Base-by-base conservation (phyloP, 352 stramenopile species). In the Phytophthora cactorum region DNA sequence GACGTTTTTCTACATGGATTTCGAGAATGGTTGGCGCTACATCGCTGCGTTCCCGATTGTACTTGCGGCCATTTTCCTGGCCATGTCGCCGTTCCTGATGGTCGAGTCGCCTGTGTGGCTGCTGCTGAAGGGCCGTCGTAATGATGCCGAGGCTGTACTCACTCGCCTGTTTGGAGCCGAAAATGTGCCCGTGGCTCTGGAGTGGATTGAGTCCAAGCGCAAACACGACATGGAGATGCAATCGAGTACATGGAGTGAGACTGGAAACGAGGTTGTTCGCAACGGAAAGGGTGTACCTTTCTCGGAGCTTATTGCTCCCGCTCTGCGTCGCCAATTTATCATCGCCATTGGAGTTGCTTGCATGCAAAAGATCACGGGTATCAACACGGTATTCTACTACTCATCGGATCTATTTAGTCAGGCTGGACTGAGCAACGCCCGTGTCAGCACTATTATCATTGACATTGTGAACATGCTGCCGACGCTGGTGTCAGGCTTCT, bases 321-420 rank as follows among this genome's bases (percentile, higher is more conserved):
- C 57, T 63, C 53, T 77, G 14, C 70, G 68, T 28, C 67, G 66
- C 10, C 74, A 80, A 36, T 72, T 82, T 46, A 63, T 85, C 25
- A 79, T 84, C 34, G 75, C 76, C 2, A 45, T 79, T 59, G 66
- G 67, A 1, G 51, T 86, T 4, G 69, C 63, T 1, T 68, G 49
- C 22, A 77, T 73, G 64, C 72, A 84, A 31, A 78, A 88, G 51
- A 68, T 88, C 70, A 72, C 69, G 12, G 79, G 79, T 52, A 84
- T 88, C 75, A 86, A 86, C 65, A 76, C 74, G 12, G 65, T 85
- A 9, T 81, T 83, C 58, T 79, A 76, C 66, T 85, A 88, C 79
- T 88, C 79, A 45, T 84, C 75, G 5, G 64, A 73, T 34, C 63
- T 85, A 29, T 82, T 85, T 41, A 66, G 10, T 2, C 63, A 71